A percentile compares a stretch with the other conserved stretches of the same genome.
phyloP scores from a whole-genome alignment of 805 yeast genomes.

The Metschnikowia peoriensis region DNA sequence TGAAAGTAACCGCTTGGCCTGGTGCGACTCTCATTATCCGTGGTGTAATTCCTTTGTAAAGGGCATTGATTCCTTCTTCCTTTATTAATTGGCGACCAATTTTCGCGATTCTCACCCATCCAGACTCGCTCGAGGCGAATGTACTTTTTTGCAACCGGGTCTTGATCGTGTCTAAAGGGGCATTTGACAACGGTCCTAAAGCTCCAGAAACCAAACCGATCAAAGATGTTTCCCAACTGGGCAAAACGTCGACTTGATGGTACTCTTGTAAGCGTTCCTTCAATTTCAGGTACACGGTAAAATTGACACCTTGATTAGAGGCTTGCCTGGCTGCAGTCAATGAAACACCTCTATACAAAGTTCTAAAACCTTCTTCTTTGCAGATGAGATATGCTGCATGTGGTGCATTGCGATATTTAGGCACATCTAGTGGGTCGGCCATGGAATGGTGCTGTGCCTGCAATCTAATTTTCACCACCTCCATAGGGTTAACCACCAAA shows the following conservation, averaged over 20 bases:
- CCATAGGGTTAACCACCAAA: conserved; percentile 93
- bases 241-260: conserved; percentile 60
- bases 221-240: conserved; percentile 90
- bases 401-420: conserved; percentile 88
- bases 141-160: conserved; percentile 94
- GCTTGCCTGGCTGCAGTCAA: conserved; percentile 98
- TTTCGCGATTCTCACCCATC: conserved; percentile 72
- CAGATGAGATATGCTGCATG: conserved; percentile 84
- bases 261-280: conserved; percentile 66
- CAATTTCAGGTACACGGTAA: conserved; percentile 88
- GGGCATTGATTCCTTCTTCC: conserved; percentile 73
- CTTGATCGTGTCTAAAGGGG: conserved; percentile 95
- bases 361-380: conserved; percentile 86
- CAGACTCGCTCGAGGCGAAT: conserved; percentile 63
- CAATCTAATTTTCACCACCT: conserved; percentile 91
- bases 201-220: conserved; percentile 95
- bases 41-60: conserved; percentile 97
- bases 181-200: conserved; percentile 95
- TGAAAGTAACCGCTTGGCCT: conserved; percentile 98
- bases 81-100: conserved; percentile 78
- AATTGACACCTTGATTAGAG: conserved; percentile 96
- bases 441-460: conserved; percentile 94
- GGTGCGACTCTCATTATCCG: conserved; percentile 99
- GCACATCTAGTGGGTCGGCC: conserved; percentile 76
- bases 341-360: conserved; percentile 91